Evolutionary conservation across 169 alveolate species (phyloP), one percentile per base, ranked within the genome.

Genomic region (Cryptosporidium viatorum): DNA sequence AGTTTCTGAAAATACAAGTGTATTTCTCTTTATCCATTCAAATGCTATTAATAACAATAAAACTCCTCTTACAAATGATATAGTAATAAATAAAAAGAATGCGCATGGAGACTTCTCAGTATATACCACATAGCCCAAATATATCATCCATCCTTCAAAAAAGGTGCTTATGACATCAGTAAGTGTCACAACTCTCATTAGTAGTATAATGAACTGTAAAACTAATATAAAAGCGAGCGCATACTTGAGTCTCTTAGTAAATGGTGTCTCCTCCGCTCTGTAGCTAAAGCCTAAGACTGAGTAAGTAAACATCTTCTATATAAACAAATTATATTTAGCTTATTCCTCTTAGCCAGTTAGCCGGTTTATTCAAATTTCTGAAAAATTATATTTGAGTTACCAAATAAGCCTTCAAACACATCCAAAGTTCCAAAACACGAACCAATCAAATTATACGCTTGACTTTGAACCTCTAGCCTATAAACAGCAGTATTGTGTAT

Each of bases 71-170:
- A 67, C 89, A 41, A 80, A 59, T 41, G 89, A 80, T 18, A 80
- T 26, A 14, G 89, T 60, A n/a, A 80, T 70, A 80, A 62, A 80
- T 60, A 80, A 31, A 80, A 80, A 60, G 9, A 80, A 29, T 23
- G 50, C 52, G 43, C 89, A 80, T n/a, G 89, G 89, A 37, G 89
- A 37, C 39, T 45, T 80, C 26, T 80, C 80, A 26, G 74, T 18
- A 80, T 80, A 80, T 26, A 67, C 89, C 23, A 80, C 89, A 39
- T 80, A 80, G 10, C 89, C 89, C 35, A 80, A 65, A 43, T 80
- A 80, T 45, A 80, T 33, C 55, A 80, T 62, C 75, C 73, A 80
- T 45, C 45, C 45, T 43, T 80, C 89, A 37, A 80, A 37, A 80
- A 80, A 80, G 8, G 62, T 58, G 10, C 51, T 48, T 9, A 48